Conservation (phyloP, 768 basidiomycete species). For the Mycena leptocephala region DNA sequence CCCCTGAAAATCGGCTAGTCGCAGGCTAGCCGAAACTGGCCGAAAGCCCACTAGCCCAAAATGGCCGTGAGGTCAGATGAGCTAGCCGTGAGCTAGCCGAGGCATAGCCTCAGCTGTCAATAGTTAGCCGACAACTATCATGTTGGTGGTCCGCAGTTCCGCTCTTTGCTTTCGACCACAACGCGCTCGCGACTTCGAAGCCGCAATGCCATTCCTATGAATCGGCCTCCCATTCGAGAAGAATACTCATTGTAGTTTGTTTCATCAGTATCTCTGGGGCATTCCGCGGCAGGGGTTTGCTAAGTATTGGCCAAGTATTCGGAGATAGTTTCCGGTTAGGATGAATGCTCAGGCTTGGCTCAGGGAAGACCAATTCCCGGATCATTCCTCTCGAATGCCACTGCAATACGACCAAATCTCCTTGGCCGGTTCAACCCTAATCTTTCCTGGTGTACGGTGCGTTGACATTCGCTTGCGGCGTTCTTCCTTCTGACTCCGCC, state of each 20-base stretch:
- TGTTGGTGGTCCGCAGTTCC: conserved; percentile 8
- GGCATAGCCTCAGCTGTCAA: conserved; percentile 1
- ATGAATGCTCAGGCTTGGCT: neutral
- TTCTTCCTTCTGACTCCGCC: neutral
- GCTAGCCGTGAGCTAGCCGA: neutral
- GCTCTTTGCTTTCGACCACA: conserved; percentile 1
- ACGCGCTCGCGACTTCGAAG: neutral
- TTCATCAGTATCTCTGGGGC: neutral
- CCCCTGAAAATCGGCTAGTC: conserved; percentile 7
- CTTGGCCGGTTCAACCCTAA: neutral
- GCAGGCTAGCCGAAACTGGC: conserved; percentile 9
- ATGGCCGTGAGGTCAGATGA: conserved; percentile 1
- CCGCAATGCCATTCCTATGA: conserved; percentile 7
- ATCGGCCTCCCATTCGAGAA: conserved; percentile 8
- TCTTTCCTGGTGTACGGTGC: neutral
- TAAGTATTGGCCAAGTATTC: neutral
- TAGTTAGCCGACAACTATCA: conserved; percentile 8
- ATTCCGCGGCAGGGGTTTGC: neutral
- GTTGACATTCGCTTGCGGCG: neutral
- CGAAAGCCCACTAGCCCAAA: conserved; percentile 8
- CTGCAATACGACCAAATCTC: neutral
- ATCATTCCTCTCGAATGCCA: neutral
- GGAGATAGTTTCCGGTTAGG: neutral
- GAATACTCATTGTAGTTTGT: conserved; percentile 1
- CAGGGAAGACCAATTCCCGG: neutral